Base-by-base conservation (phyloP, 768 basidiomycete species). In the Dentipellis sp. region DNA sequence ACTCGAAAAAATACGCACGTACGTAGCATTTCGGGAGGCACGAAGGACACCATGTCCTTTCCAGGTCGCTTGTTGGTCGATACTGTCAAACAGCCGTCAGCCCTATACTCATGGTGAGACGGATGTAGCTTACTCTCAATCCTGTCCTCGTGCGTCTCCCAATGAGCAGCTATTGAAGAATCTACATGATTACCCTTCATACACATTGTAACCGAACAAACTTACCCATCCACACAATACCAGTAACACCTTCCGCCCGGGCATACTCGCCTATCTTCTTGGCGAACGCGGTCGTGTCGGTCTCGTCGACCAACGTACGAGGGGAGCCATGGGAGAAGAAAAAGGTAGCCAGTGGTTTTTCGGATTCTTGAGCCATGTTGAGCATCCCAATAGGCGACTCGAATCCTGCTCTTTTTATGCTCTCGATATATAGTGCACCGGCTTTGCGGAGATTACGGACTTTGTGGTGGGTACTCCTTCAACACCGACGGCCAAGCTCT, bases 281-380 rank as follows among this genome's bases (percentile, higher is more conserved):
- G 9, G 40, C 40, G 46, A 55, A 55, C 14, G 19, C 51, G 16
- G 56, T 53, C 10, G 56, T 56, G 37, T 38, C 46, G n/a, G 50
- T 45, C 36, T 39, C 19, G 19, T 53, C 52, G 7, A 53, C 52
- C 29, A 56, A 51, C 17, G 45, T 52, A n/a, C 52, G 37, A 7
- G 52, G 52, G n/a, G 52, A 53, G 42, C 52, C 56, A 42, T 58
- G 56, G 53, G 56, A 58, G 53, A 37, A 51, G 57, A 54, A 53
- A 42, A 48, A 55, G 2, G 57, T 58, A n/a, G 53, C 52, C 1
- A 53, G 52, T 4, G 36, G 50, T n/a, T 56, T 55, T 4, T 45
- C 42, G n/a, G 42, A 45, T 45, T 37, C 55, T n/a, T 8, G 10
- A 23, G 49, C 14, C 49, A 56, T 56, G 14, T 22, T 46, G 23